Conservation (phyloP, 768 basidiomycete species). For the Hygrocybe punicea region DNA sequence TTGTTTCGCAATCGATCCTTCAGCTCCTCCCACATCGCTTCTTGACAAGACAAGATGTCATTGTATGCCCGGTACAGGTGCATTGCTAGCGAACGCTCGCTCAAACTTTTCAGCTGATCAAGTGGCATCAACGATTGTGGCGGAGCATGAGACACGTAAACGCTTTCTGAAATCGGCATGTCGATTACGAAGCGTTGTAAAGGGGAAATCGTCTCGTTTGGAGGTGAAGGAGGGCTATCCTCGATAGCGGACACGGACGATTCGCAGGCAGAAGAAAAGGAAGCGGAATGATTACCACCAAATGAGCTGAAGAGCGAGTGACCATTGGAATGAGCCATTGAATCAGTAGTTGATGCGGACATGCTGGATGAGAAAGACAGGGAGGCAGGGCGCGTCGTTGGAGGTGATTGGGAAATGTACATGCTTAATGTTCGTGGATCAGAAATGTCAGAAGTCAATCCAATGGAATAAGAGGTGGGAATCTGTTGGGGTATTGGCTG, state of each 20-base stretch:
- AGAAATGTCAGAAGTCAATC: conserved; percentile 17
- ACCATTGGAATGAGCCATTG: conserved; percentile 20
- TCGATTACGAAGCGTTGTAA: conserved; percentile 46
- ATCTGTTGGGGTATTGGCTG: conserved; percentile 52
- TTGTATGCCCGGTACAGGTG: conserved; percentile 66
- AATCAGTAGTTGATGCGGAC: conserved; percentile 39
- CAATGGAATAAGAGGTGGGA: conserved; percentile 31
- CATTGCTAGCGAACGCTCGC: conserved; percentile 64
- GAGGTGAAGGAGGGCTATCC: conserved; percentile 13
- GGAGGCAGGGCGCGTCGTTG: conserved; percentile 41
- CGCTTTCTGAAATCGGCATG: conserved; percentile 38
- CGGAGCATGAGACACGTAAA: conserved; percentile 36
- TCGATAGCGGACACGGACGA: conserved; percentile 11
- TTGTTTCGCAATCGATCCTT: conserved; percentile 58
- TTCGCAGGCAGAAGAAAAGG: conserved; percentile 12
- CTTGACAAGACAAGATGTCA: conserved; percentile 60
- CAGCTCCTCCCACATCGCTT: conserved; percentile 76
- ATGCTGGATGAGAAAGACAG: conserved; percentile 52
- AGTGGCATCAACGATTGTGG: conserved; percentile 39
- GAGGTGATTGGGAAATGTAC: conserved; percentile 34
- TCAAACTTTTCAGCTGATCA: conserved; percentile 45
- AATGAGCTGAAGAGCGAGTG: neutral
- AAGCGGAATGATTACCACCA: neutral
- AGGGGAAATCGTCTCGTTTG: conserved; percentile 20
- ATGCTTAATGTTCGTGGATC: conserved; percentile 33